Conservation (phyloP, 1,284 basidiomycete species). For the Somion occarium region DNA sequence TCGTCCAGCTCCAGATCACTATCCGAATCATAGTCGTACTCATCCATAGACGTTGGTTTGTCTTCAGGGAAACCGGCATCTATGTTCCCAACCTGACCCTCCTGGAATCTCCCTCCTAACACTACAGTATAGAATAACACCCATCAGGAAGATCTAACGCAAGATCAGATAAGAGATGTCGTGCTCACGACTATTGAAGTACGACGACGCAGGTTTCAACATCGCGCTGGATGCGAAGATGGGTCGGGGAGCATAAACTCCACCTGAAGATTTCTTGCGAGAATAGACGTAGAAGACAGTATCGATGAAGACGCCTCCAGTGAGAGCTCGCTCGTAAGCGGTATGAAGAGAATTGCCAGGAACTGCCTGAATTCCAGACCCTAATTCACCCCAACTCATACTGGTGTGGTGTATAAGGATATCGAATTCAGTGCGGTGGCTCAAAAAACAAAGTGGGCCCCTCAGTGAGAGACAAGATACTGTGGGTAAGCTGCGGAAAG, state of each 20-base stretch:
- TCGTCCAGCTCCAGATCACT: conserved; percentile 20
- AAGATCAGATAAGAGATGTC: neutral
- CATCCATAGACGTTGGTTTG: neutral
- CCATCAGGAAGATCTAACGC: neutral
- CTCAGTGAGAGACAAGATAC: neutral
- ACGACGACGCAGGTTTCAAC: conserved; percentile 7
- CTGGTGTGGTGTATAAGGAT: too few species aligned
- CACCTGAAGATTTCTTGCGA: conserved; percentile 8
- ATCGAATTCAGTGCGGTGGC: neutral
- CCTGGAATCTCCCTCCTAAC: conserved; percentile 13
- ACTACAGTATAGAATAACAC: conserved; percentile 9
- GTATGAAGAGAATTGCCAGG: neutral
- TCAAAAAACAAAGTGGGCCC: neutral
- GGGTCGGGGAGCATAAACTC: conserved; percentile 6
- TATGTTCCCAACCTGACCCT: conserved; percentile 12
- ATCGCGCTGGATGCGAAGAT: conserved; percentile 12
- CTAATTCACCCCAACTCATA: neutral
- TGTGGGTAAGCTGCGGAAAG: neutral
- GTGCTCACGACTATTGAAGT: conserved; percentile 13
- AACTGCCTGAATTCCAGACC: neutral
- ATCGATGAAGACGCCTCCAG: conserved; percentile 2
- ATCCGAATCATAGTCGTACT: conserved; percentile 19
- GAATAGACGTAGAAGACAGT: conserved; percentile 15
- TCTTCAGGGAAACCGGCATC: conserved; percentile 12
- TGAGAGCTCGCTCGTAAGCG: neutral